Percentiles rank a stretch among this genome's conserved stretches.
Evolutionary conservation across 2,329 filamentous ascomycete species (phyloP).

Genomic region (Penicillium rolfsii): DNA sequence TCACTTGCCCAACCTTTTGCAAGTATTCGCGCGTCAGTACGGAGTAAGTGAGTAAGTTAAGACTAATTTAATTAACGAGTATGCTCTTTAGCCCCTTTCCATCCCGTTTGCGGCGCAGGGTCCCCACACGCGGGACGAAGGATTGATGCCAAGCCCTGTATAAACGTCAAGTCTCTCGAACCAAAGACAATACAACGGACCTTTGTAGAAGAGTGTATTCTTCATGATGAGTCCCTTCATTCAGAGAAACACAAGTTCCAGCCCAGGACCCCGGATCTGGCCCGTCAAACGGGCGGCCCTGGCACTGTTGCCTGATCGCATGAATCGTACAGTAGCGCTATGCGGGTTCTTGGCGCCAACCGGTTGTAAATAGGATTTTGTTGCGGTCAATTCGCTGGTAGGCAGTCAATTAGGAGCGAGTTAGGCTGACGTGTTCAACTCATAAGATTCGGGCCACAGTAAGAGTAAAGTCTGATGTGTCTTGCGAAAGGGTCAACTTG

Average conservation of each 20-base stretch:
- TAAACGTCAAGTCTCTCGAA: not conserved
- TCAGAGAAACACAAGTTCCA: not conserved
- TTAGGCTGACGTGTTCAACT: not conserved
- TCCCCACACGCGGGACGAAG: conserved; percentile 16
- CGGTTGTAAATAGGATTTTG: conserved; percentile 7
- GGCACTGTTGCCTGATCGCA: conserved; percentile 12
- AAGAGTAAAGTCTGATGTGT: not conserved
- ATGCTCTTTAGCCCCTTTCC: not conserved
- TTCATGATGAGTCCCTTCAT: not conserved
- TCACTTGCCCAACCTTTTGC: not conserved
- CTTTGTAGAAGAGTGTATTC: not conserved
- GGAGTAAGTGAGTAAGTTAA: not conserved
- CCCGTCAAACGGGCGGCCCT: not conserved
- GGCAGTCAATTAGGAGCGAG: not conserved
- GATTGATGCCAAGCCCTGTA: conserved; percentile 15
- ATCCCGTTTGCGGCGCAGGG: conserved; percentile 18
- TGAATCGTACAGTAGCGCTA: conserved; percentile 10
- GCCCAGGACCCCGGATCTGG: not conserved
- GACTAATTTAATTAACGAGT: not conserved
- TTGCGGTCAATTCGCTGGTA: conserved; percentile 3
- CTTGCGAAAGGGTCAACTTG: not conserved
- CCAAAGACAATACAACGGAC: not conserved
- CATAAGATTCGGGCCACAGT: not conserved
- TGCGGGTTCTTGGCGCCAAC: conserved; percentile 7
- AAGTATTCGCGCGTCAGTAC: not conserved